Conservation (phyloP, 1,284 basidiomycete genomes). For the Ustilago lituana region DNA sequence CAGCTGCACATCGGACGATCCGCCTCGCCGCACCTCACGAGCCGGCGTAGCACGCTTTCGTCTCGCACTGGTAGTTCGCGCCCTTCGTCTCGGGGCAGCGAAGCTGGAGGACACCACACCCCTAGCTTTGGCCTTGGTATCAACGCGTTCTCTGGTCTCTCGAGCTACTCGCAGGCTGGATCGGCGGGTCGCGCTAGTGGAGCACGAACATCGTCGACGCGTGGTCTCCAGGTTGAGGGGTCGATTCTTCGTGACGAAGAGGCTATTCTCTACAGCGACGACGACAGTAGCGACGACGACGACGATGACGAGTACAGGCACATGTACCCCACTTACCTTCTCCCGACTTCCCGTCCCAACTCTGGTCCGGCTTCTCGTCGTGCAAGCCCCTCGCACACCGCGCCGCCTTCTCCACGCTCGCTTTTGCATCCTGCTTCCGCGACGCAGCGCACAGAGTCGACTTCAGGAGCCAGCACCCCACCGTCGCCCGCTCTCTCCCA, state of each 20-base stretch:
- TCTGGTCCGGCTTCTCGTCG: constrained; percentile 14
- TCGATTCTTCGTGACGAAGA: constrained; percentile 40
- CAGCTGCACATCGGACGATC: constrained; percentile 27
- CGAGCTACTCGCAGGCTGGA: constrained; percentile 28
- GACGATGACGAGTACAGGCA: constrained; percentile 14
- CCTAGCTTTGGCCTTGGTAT: constrained; percentile 21
- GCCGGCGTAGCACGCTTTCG: constrained; percentile 34
- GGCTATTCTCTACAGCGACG: constrained; percentile 32
- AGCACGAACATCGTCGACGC: constrained; percentile 8
- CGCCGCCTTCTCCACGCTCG: constrained; percentile 6
- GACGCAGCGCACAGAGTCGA: neutral
- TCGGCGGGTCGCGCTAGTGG: constrained; percentile 3
- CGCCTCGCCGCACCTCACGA: constrained; percentile 19
- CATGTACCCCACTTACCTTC: constrained; percentile 8
- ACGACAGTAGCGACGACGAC: constrained; percentile 21
- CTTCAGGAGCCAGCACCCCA: constrained; percentile 6
- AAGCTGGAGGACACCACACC: constrained; percentile 18
- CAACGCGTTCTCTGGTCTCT: constrained; percentile 29
- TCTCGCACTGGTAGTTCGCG: constrained; percentile 29
- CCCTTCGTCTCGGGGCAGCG: constrained; percentile 39
- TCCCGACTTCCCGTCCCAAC: constrained; percentile 11
- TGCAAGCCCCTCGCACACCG: constrained; percentile 8
- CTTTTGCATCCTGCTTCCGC: constrained; percentile 3
- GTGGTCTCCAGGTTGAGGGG: constrained; percentile 38
- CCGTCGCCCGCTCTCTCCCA: constrained; percentile 17